These are phyloP conservation scores for Blastobotrys apis DNA, from an alignment of 1,139 yeast genomes.

Conservation along the genomic window DNA sequence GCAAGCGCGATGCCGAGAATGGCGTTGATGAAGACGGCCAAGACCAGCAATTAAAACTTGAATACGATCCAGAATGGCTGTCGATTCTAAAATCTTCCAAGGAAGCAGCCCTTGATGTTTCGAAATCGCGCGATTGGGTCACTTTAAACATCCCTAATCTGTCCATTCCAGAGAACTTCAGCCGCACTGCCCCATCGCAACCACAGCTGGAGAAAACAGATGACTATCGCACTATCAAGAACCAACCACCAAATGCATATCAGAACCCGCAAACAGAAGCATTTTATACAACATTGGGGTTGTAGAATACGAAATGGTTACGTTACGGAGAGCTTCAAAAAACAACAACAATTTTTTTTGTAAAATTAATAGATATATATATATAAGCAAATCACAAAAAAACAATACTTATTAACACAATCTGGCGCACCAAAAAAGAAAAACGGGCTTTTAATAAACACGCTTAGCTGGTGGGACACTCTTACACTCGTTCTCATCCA, in stretches of 20 bases:
- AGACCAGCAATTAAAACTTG: not conserved
- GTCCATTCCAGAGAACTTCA: conserved; percentile 19
- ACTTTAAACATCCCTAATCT: not conserved
- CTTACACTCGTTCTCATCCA: conserved; percentile 90
- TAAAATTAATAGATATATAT: too few species aligned
- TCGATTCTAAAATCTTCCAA: conserved; percentile 34
- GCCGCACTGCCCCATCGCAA: not conserved
- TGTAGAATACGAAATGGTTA: too few species aligned
- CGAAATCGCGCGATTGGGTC: not conserved
- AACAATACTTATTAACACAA: too few species aligned
- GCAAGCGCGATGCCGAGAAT: not conserved
- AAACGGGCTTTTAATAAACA: conserved; percentile 78
- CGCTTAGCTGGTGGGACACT: conserved; percentile 96
- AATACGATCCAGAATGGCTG: conserved; percentile 40
- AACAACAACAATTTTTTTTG: too few species aligned
- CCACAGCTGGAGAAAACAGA: not conserved
- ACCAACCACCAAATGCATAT: not conserved
- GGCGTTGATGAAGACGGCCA: not conserved
- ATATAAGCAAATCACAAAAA: too few species aligned
- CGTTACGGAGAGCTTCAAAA: too few species aligned
- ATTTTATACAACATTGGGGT: too few species aligned
- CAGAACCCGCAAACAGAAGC: too few species aligned
- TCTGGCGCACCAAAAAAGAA: too few species aligned
- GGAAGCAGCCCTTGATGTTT: too few species aligned
- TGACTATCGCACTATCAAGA: not conserved